Conservation (phyloP, 2,329 filamentous ascomycete genomes). For the Colletotrichum cereale region DNA sequence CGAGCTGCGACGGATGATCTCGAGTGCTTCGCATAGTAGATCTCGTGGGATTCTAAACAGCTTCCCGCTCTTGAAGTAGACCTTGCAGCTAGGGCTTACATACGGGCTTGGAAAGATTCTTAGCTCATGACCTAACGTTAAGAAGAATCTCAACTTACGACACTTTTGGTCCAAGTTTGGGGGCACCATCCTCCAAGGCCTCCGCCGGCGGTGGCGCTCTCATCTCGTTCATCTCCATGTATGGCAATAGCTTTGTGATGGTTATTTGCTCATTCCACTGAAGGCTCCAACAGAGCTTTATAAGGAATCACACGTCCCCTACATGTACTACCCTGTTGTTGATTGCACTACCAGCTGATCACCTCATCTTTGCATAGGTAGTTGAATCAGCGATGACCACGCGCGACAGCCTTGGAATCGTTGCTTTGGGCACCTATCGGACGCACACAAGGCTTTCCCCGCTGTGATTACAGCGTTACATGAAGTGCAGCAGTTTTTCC, state of each 20-base stretch:
- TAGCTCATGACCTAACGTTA: not conserved
- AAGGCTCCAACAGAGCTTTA: not conserved
- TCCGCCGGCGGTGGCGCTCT: not conserved
- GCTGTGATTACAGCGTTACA: not conserved
- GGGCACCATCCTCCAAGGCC: too few relatives aligned
- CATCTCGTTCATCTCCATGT: not conserved
- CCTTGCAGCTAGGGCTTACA: not conserved
- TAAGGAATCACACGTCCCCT: not conserved
- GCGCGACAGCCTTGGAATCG: not conserved
- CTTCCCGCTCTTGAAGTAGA: constrained; percentile 2
- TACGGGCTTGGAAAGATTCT: not conserved
- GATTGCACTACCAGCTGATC: too few relatives aligned
- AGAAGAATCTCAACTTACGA: not conserved
- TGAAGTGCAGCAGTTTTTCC: not conserved
- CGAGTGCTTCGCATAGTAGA: not conserved
- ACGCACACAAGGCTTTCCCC: not conserved
- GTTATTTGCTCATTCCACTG: accelerated
- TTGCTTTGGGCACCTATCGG: not conserved
- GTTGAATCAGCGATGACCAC: not conserved
- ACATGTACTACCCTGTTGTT: not conserved
- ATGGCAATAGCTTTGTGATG: not conserved
- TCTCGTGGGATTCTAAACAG: not conserved
- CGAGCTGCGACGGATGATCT: not conserved
- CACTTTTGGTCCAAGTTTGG: not conserved
- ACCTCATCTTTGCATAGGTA: not conserved